phyloP scores from a whole-genome alignment of 495 filamentous ascomycete species.

The Thermothielavioides terrestris region DNA sequence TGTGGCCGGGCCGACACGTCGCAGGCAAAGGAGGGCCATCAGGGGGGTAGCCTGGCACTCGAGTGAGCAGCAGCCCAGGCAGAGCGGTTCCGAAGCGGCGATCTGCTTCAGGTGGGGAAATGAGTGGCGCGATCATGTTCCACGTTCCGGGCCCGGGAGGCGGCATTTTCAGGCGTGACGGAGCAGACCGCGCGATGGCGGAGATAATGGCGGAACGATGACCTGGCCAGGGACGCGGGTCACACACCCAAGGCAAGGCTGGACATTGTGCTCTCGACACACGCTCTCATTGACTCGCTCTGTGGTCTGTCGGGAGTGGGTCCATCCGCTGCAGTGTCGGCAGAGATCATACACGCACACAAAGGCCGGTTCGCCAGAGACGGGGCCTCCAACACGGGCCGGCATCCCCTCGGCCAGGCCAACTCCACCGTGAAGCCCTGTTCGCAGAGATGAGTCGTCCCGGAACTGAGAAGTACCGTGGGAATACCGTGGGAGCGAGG shows the following conservation, averaged over 20 bases:
- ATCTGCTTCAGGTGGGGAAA: constrained; percentile 10
- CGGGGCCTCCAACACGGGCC: constrained; percentile 9
- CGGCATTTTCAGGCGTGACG: constrained; percentile 10
- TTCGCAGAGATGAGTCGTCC: background rate
- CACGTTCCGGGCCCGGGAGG: constrained; percentile 14
- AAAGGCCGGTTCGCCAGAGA: constrained; percentile 2
- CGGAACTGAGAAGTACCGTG: background rate
- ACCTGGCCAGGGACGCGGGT: constrained; percentile 8
- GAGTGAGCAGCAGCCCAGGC: constrained; percentile 5
- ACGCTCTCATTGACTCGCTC: constrained; percentile 9
- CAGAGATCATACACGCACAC: constrained; percentile 9
- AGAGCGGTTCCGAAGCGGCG: constrained; percentile 1
- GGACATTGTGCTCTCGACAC: constrained; percentile 2
- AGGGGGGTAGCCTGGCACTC: background rate
- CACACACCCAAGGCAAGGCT: constrained; percentile 9
- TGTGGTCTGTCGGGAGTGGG: constrained; percentile 9
- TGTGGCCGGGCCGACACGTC: background rate
- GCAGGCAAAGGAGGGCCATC: background rate
- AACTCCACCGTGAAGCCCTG: background rate
- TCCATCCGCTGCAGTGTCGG: constrained; percentile 9
- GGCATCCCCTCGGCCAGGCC: constrained; percentile 3
- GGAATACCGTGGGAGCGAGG: background rate
- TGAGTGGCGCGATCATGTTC: constrained; percentile 14
- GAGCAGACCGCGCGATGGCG: constrained; percentile 4
- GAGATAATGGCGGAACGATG: constrained; percentile 16